Base-by-base conservation (phyloP, 495 filamentous ascomycete genomes). In the Pyrenula massariospora region DNA sequence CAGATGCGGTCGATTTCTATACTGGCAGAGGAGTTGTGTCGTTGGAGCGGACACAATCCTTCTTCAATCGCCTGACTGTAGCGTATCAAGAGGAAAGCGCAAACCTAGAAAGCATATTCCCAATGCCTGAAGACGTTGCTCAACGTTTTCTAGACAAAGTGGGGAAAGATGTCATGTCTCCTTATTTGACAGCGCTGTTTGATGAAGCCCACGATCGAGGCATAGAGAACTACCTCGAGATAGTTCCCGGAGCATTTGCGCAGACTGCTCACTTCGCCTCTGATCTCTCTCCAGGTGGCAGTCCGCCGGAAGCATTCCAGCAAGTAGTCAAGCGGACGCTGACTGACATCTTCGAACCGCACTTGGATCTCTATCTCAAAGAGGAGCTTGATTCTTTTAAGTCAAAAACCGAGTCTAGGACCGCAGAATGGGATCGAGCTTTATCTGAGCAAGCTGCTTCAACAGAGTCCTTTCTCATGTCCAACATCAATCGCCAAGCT, bases 381-480 rank as follows among this genome's bases (percentile, higher is more conserved):
- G 93, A 97, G 63, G 94, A 99, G 68, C 73, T 96, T 21, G 89
- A 92, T 54, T 83, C 83, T 62, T 95, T 96, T 68, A 86, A 84
- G 47, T 77, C 76, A 54, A 74, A 78, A 53, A 88, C 85, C n/a
- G 86, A 89, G 58, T 74, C 74, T 0, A 83, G 91, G 62, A 91
- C 97, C 1, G 76, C 69, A 19, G 79, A 83, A 10, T 99, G 93
- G 93, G 92, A 95, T 68, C 87, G 86, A 68, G 88, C 92, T 67
- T 78, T 96, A 25, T 87, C 86, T 0, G 93, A 93, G 56, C 87
- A 95, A 68, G 91, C 95, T 52, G 89, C 90, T 25, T 86, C 87
- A 3, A 88, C 87, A 15, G 92, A 97, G 67, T 91, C 89, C 0
- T 92, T 94, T 63, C 89, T 90, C 69, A 96, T 96, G 91, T 87